phyloP scores from a whole-genome alignment of 192 early-diverging fungal species.

The Thamnidium elegans region DNA sequence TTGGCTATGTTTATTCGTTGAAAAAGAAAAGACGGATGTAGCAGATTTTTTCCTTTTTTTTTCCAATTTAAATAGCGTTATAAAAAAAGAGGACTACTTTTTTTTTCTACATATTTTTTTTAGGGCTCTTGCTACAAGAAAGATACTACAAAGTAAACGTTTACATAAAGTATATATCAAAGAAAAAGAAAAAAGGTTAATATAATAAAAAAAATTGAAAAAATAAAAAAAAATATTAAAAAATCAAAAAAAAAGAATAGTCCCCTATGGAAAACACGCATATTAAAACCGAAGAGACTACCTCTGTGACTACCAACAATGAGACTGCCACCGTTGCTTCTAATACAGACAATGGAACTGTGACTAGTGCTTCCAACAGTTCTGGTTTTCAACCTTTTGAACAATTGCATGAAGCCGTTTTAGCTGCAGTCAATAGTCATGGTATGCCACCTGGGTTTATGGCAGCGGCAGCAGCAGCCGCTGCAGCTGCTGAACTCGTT shows the following conservation, averaged over 20 bases:
- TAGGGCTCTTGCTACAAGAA: too few species aligned
- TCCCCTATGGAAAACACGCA: slow-evolving; percentile 15
- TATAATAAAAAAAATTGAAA: not conserved
- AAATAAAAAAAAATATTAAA: not conserved
- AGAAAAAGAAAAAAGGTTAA: too few species aligned
- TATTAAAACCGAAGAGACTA: slow-evolving; percentile 14
- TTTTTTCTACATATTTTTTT: too few species aligned
- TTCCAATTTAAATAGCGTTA: too few species aligned
- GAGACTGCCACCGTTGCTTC: slow-evolving; percentile 12
- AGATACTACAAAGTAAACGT: too few species aligned
- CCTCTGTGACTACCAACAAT: slow-evolving; percentile 15
- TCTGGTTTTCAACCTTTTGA: slow-evolving; percentile 22
- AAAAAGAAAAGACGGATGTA: too few species aligned
- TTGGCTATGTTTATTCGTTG: too few species aligned
- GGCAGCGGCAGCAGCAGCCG: slow-evolving; percentile 17
- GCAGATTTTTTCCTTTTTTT: too few species aligned
- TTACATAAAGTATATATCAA: too few species aligned
- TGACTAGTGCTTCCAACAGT: slow-evolving; percentile 27
- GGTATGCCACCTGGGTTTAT: slow-evolving; percentile 16
- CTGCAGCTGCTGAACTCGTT: not conserved
- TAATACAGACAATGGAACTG: slow-evolving; percentile 1
- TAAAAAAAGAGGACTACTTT: too few species aligned
- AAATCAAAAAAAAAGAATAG: slow-evolving; percentile 1
- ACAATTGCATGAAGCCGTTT: slow-evolving; percentile 31
- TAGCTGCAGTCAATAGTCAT: slow-evolving; percentile 32